These are phyloP conservation scores for Tripidium arundinaceum DNA, from an alignment of 202 grass and related monocot species.

Conservation along the genomic window DNA sequence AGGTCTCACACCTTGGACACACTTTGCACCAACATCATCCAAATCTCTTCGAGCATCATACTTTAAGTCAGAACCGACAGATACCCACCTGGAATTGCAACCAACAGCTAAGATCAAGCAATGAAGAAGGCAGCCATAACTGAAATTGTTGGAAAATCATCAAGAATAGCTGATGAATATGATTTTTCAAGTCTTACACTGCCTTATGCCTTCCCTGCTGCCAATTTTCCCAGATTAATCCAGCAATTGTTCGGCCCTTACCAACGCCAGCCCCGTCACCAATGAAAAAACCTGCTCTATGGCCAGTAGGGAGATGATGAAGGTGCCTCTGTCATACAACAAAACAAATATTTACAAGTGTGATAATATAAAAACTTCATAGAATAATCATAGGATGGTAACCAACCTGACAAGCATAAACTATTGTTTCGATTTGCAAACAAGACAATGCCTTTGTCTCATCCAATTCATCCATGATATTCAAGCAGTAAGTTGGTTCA, in stretches of 20 bases:
- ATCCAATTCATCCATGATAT: slow-evolving; percentile 75
- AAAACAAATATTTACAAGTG: slow-evolving; percentile 38
- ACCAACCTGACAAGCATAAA: slow-evolving; percentile 98
- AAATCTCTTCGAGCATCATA: slow-evolving; percentile 96
- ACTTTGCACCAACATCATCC: slow-evolving; percentile 94
- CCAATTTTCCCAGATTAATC: slow-evolving; percentile 99
- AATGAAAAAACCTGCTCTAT: slow-evolving; percentile 97
- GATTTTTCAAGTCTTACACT: slow-evolving; percentile 66
- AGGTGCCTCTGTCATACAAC: slow-evolving; percentile 76
- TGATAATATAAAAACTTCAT: slow-evolving; percentile 1
- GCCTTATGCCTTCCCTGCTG: slow-evolving; percentile 86
- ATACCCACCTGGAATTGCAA: slow-evolving; percentile 75
- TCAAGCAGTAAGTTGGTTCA: slow-evolving; percentile 82
- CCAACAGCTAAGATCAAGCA: slow-evolving; percentile 28
- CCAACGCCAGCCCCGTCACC: slow-evolving; percentile 99
- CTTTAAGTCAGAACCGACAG: slow-evolving; percentile 95
- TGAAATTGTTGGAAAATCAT: neutral
- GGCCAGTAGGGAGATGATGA: slow-evolving; percentile 81
- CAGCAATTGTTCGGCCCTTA: slow-evolving; percentile 98
- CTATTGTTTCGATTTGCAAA: slow-evolving; percentile 99
- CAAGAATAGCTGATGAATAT: slow-evolving; percentile 8
- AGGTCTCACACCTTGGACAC: slow-evolving; percentile 66
- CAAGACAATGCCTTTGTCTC: slow-evolving; percentile 77
- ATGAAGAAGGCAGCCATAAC: slow-evolving; percentile 14
- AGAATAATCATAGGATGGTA: slow-evolving; percentile 34